phyloP scores from a whole-genome alignment of 495 filamentous ascomycete species.

The Daldinia grandis region DNA sequence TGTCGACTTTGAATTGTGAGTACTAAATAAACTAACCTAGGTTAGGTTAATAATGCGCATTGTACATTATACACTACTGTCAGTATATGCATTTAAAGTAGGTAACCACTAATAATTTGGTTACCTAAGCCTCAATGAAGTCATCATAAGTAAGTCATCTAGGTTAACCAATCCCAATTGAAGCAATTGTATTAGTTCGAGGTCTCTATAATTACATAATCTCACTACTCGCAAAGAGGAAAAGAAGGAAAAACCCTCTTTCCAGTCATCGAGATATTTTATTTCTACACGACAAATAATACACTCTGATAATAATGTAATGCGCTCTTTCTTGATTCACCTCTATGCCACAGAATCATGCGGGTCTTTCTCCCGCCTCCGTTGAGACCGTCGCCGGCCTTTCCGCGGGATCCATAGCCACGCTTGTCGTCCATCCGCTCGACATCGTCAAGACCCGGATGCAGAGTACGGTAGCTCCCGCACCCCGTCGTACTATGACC shows the following conservation, averaged over 20 bases:
- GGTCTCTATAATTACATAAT: not conserved
- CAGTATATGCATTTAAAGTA: not conserved
- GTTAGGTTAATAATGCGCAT: not conserved
- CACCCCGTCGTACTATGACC: not conserved
- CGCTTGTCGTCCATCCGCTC: constrained; percentile 83
- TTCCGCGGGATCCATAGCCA: constrained; percentile 84
- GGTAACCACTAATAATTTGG: not conserved
- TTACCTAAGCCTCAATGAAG: not conserved
- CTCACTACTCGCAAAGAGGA: not conserved
- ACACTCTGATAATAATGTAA: constrained; percentile 24
- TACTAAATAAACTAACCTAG: too few relatives aligned
- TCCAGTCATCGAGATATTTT: not conserved
- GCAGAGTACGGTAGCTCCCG: constrained; percentile 68
- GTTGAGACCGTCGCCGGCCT: constrained; percentile 93
- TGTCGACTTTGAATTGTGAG: not conserved
- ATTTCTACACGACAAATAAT: not conserved
- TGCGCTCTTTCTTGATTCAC: constrained; percentile 7
- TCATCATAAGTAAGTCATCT: not conserved
- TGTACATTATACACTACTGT: not conserved
- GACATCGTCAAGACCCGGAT: constrained; percentile 96
- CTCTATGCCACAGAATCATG: constrained; percentile 57
- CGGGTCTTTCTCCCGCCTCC: constrained; percentile 72
- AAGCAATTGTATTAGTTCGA: not conserved
- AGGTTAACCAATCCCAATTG: not conserved
- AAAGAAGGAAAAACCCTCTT: not conserved